Evolutionary conservation across 2,329 filamentous ascomycete species (phyloP), one percentile per base, ranked within the genome.

Genomic region (Fusarium nelsonii): DNA sequence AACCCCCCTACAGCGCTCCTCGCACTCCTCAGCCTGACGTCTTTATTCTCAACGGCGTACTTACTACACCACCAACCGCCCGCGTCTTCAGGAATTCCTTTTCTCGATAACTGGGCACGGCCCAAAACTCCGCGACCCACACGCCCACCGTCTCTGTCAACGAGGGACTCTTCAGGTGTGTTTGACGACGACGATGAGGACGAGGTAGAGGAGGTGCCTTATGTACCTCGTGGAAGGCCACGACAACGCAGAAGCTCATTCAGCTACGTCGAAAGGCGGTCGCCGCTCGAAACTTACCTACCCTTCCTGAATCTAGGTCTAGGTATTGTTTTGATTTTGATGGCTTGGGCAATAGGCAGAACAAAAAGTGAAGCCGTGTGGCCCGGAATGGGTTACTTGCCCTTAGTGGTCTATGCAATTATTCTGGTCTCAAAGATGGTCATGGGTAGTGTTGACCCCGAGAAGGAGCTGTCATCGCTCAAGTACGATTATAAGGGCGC

Each of bases 401-500:
- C 89, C 0, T 82, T 79, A 1, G 77, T 89, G 3, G 85, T 93
- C 2, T 89, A 92, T 72, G 83, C 70, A 1, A 82, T 91, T 20
- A 84, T 89, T 8, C 72, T 93, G 58, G 78, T 86, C 46, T 87
- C 88, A 32, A 89, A 93, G 78, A 79, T 87, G 52, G 83, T 91
- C 74, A 89, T 94, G 85, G 84, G 85, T 5, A 84, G 88, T 48
- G 86, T 94, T 10, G 90, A 94, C 79, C 86, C 92, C 7, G 89
- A 87, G 74, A 80, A 82, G 65, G 91, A 91, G 73, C 78, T 94
- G 71, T 81, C 84, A 49, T 81, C 79, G 55, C 80, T 92, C 73
- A 87, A 81, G 76, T 92, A 92, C 79, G 83, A 84, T 55, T 91
- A 88, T 74, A 92, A 91, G 74, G 90, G 90, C 4, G 90, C 90